phyloP scores from a whole-genome alignment of 208 protist genomes.

The Trichomonas vaginalis region DNA sequence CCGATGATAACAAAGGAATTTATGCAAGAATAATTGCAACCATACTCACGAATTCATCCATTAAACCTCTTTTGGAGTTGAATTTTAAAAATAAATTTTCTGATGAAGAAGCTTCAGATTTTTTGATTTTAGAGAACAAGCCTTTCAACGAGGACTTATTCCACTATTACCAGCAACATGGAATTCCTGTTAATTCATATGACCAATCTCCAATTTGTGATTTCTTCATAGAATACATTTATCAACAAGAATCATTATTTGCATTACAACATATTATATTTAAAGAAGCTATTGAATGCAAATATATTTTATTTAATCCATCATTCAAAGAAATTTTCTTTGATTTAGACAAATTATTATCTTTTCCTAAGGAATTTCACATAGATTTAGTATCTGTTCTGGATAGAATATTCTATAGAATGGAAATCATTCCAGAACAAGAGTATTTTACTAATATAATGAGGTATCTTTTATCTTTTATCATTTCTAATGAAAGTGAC shows the following conservation, averaged over 20 bases:
- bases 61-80: background rate
- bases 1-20: background rate
- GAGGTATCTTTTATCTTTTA: background rate
- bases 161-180: background rate
- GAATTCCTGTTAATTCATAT: background rate
- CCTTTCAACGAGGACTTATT: background rate
- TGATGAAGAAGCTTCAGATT: background rate
- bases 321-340: background rate
- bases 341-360: background rate
- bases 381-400: background rate
- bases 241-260: background rate
- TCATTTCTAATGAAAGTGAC: background rate
- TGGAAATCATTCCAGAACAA: background rate
- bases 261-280: background rate
- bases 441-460: background rate
- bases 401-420: background rate
- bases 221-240: background rate
- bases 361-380: background rate
- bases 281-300: background rate
- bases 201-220: background rate
- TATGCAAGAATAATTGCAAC: background rate
- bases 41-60: background rate
- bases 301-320: background rate
- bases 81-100: background rate
- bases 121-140: background rate